These are phyloP conservation scores for Polygonum aviculare DNA, from an alignment of 148 eudicot genomes.

Conservation along the genomic window DNA sequence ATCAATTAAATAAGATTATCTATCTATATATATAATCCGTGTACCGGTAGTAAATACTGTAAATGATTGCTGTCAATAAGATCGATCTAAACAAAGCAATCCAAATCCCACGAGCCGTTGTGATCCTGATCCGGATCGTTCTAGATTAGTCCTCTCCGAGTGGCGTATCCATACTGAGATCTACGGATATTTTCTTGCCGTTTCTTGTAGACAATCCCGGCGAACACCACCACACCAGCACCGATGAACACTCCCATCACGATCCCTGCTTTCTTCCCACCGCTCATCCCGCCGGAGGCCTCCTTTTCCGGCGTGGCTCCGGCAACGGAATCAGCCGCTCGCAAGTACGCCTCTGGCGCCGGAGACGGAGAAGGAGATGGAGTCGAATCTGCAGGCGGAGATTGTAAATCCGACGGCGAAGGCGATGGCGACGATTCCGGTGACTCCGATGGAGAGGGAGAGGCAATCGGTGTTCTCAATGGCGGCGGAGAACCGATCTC, in stretches of 20 bases:
- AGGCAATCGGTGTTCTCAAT: neutral
- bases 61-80: neutral
- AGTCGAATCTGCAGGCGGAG: slow-evolving; percentile 12
- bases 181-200: slow-evolving; percentile 49
- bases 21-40: neutral
- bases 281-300: slow-evolving; percentile 20
- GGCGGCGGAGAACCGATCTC: neutral
- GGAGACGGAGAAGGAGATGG: neutral
- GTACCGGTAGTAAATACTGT: neutral
- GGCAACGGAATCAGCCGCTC: neutral
- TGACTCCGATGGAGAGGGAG: slow-evolving; percentile 15
- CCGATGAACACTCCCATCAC: slow-evolving; percentile 32
- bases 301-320: neutral
- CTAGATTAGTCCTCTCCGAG: slow-evolving; percentile 25
- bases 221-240: slow-evolving; percentile 29
- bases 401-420: neutral
- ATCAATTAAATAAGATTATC: neutral
- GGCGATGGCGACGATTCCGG: slow-evolving; percentile 4
- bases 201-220: slow-evolving; percentile 45
- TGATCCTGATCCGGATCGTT: neutral
- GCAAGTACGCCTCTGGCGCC: neutral
- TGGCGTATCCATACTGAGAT: slow-evolving; percentile 37
- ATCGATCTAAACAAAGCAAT: neutral
- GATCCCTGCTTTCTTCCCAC: slow-evolving; percentile 45
- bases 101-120: neutral